These are phyloP conservation scores for Microascus cirrosus DNA, from an alignment of 2,329 filamentous ascomycete genomes.

Conservation along the genomic window DNA sequence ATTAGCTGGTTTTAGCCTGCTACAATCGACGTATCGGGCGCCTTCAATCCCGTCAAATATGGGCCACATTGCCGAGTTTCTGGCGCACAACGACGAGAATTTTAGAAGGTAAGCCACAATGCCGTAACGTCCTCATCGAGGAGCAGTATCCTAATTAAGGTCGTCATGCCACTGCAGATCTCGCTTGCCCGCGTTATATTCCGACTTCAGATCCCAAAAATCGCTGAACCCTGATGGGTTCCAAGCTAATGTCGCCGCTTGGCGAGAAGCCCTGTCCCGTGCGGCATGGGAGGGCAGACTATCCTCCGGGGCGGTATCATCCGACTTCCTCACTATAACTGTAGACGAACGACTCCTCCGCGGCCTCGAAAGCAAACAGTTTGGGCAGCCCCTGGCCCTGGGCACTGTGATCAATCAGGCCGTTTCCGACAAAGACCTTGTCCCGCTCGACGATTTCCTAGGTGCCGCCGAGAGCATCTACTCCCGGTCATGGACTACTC, in stretches of 20 bases:
- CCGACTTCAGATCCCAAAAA: slow-evolving; percentile 67
- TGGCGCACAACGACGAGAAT: slow-evolving; percentile 47
- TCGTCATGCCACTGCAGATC: slow-evolving; percentile 36
- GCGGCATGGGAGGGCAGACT: slow-evolving; percentile 53
- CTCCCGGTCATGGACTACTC: slow-evolving; percentile 52
- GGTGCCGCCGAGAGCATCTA: slow-evolving; percentile 59
- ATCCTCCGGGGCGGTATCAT: slow-evolving; percentile 24
- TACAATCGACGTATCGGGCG: neutral
- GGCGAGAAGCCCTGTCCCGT: slow-evolving; percentile 63
- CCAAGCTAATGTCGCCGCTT: slow-evolving; percentile 66
- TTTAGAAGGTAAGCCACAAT: slow-evolving; percentile 39
- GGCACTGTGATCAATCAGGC: slow-evolving; percentile 70
- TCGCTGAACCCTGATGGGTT: slow-evolving; percentile 78
- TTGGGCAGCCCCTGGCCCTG: slow-evolving; percentile 70
- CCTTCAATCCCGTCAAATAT: slow-evolving; percentile 23
- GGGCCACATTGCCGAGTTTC: slow-evolving; percentile 59
- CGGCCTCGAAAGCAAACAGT: slow-evolving; percentile 64
- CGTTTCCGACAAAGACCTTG: slow-evolving; percentile 54
- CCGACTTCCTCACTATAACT: slow-evolving; percentile 39
- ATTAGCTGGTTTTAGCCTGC: slow-evolving; percentile 8
- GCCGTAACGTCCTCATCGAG: neutral
- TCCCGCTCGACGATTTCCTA: slow-evolving; percentile 61
- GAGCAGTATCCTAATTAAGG: neutral
- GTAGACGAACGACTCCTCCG: slow-evolving; percentile 54
- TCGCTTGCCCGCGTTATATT: slow-evolving; percentile 77